phyloP scores from a whole-genome alignment of 805 yeast genomes.

The Lipomyces oligophaga region DNA sequence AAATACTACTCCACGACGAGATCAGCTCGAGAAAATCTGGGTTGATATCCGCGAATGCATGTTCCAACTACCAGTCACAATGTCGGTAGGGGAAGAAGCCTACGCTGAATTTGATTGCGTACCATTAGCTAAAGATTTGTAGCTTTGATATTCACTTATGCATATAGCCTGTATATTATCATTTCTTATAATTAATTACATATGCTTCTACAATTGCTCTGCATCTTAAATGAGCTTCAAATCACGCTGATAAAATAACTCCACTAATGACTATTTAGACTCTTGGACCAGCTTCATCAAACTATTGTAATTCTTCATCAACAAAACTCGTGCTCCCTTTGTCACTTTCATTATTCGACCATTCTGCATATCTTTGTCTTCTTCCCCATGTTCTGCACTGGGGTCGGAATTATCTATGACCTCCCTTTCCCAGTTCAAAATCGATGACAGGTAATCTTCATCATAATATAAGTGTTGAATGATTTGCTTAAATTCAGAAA shows the following conservation, averaged over 20 bases:
- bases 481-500: conserved; percentile 17
- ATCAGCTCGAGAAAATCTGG: conserved; percentile 23
- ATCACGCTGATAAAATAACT: too few relatives aligned
- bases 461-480: conserved; percentile 11
- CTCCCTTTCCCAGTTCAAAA: conserved; percentile 21
- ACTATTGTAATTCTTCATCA: conserved; percentile 9
- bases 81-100: conserved; percentile 1
- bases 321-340: conserved; percentile 21
- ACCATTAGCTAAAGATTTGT: not conserved
- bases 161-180: not conserved
- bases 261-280: not conserved
- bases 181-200: too few relatives aligned
- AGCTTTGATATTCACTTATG: not conserved
- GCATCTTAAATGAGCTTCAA: too few relatives aligned
- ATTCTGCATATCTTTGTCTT: not conserved
- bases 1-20: conserved; percentile 18
- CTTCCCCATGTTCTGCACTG: not conserved
- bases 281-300: not conserved
- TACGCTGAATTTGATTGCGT: conserved; percentile 1
- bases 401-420: conserved; percentile 11
- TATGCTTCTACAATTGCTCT: too few relatives aligned
- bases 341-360: conserved; percentile 15
- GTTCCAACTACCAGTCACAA: conserved; percentile 10
- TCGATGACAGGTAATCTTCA: conserved; percentile 1
- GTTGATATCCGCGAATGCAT: conserved; percentile 19